Evolutionary conservation across 2,329 filamentous ascomycete species (phyloP), one percentile per base, ranked within the genome.

Genomic region (Cytospora piceicola): DNA sequence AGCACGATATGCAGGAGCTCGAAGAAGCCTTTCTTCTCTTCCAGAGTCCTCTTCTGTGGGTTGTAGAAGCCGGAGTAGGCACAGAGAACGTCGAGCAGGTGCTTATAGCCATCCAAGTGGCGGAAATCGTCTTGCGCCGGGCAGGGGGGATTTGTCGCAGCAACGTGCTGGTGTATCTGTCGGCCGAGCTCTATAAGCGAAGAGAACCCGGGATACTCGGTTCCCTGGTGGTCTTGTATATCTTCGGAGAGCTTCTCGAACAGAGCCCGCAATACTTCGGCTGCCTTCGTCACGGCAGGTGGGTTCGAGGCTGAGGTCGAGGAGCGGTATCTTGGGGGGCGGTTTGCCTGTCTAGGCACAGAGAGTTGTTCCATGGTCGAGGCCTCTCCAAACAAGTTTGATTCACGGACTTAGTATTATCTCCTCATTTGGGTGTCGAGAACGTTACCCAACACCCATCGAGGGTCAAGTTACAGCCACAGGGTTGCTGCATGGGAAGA

Each of bases 61-160:
- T 92, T 86, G 77, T 94, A 95, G 73, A 90, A 91, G 69, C 90
- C 90, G 0, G 90, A 89, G 68, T 93, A 88, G 62, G 86, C 84
- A 65, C 88, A 85, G 27, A 96, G 79, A 30, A 91, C 83, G 52
- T 87, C 82, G 61, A 97, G 81, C 27, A 96, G 79, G 53, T 84
- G 83, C 71, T 92, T 87, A 76, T 96, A 97, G 72, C 94, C 94
- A 64, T 85, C 83, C 30, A 93, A 84, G 73, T 92, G 88, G 70
- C 94, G 88, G 75, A 97, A 97, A 71, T 92, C 89, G 78, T 96
- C 92, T 78, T 93, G 92, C 6, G 81, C 79, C 4, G 81, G 76
- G 67, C 79, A 79, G 3, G 82, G 80, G 20, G 82, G 76, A 49
- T 79, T 73, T 32, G 77, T 73, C 12, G 83, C 81, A 52, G 83